These are phyloP conservation scores for Phytophthora rubi DNA, from an alignment of 352 stramenopile genomes.

Conservation along the genomic window DNA sequence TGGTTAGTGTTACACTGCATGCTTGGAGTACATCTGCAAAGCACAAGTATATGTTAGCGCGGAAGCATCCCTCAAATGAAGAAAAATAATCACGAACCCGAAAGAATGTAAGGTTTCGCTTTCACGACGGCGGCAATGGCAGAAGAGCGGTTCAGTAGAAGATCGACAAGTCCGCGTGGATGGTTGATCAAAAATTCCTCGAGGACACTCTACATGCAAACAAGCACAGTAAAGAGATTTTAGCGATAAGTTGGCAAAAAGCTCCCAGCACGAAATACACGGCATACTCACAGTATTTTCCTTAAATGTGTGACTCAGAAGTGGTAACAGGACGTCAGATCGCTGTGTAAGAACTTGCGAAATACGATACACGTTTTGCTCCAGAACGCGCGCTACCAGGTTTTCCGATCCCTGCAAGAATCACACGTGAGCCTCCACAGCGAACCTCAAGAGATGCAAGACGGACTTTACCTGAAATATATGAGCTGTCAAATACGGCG, in stretches of 20 bases:
- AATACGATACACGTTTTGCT: slow-evolving; percentile 77
- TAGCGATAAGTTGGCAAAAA: neutral
- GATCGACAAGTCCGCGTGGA: slow-evolving; percentile 60
- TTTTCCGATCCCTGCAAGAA: slow-evolving; percentile 49
- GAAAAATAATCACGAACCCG: slow-evolving; percentile 30
- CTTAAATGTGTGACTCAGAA: slow-evolving; percentile 68
- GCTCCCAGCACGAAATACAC: neutral
- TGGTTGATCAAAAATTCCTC: slow-evolving; percentile 79
- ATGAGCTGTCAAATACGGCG: slow-evolving; percentile 66
- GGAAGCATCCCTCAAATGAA: neutral
- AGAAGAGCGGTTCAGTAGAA: slow-evolving; percentile 62
- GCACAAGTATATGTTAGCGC: neutral
- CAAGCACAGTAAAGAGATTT: neutral
- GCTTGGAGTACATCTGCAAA: slow-evolving; percentile 50
- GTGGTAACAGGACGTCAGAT: slow-evolving; percentile 53
- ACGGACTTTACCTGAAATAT: slow-evolving; percentile 65
- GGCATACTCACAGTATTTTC: slow-evolving; percentile 55
- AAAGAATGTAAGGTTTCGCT: slow-evolving; percentile 59
- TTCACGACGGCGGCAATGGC: slow-evolving; percentile 60
- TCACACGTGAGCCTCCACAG: neutral
- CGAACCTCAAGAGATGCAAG: neutral
- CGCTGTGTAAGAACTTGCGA: slow-evolving; percentile 64
- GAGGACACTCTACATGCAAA: slow-evolving; percentile 44
- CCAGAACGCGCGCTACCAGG: slow-evolving; percentile 67
- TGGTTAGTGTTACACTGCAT: slow-evolving; percentile 47